Evolutionary conservation across 2,329 filamentous ascomycete species (phyloP), one percentile per base, ranked within the genome.

Genomic region (Tolypocladium capitatum): DNA sequence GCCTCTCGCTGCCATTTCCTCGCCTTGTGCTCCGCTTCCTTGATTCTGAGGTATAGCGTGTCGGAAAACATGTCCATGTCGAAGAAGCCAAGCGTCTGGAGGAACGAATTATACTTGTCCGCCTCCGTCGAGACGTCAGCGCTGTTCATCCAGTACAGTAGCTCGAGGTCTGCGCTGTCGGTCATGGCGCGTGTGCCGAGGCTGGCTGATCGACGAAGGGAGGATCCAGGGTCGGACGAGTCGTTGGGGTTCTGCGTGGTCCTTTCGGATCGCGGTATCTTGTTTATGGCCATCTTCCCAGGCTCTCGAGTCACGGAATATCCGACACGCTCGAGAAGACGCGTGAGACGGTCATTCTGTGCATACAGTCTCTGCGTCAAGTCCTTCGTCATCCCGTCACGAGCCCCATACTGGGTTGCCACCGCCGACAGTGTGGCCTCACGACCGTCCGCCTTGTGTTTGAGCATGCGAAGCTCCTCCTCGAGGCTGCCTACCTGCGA

Each of bases 1-100:
- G 86, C 83, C 61, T 98, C 92, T 50, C 87, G 87, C 59, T 92
- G 89, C 72, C 90, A 90, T 67, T 95, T 97, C 49, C 90, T 85
- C 18, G 90, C 90, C 50, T 92, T 84, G 56, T 92, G 83, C 64
- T 98, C 92, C 51, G 94, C 84, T 59, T 98, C 92, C 58, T 91
- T 94, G 58, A 96, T 80, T 14, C 92, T 84, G 58, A 91, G 92
- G 52, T 87, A 84, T 27, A 98, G 75, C 0, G 86, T 83, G 49
- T 97, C 91, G 43, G 81, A 80, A 58, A 95, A 94, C 3, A 78
- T 74, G 51, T 96, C 87, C 43, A 91, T 74, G 59, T 94, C 86
- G 59, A 98, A 92, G 28, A 78, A 76, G 18, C 85, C 80, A 18
- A 95, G 69, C 4, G 80, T 80, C 33, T 78, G 73, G 53, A 95